Evolutionary conservation across 768 basidiomycete species (phyloP).

Genomic region (Trametopsis cervina): DNA sequence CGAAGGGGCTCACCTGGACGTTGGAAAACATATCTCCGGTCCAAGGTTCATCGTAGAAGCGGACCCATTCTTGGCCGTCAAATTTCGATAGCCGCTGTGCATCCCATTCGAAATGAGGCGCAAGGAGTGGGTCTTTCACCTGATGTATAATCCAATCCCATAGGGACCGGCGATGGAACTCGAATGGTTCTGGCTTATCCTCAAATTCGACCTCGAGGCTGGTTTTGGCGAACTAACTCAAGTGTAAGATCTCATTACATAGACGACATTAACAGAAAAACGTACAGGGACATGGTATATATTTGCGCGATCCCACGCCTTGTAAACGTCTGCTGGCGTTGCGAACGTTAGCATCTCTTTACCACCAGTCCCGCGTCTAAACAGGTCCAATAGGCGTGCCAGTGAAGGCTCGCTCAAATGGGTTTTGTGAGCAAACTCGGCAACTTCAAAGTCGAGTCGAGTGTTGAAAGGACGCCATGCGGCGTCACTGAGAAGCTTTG

Average conservation of each 20-base stretch:
- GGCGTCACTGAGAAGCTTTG: no score
- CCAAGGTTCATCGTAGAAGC: constrained; percentile 14
- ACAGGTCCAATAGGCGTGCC: constrained; percentile 5
- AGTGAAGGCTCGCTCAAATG: constrained; percentile 2
- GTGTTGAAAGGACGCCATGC: constrained; percentile 3
- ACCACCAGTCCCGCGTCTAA: not conserved
- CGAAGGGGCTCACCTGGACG: constrained; percentile 10
- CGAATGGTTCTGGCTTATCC: not conserved
- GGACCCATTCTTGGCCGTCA: constrained; percentile 6
- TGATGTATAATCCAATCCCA: constrained; percentile 12
- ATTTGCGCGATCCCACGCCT: constrained; percentile 2
- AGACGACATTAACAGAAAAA: not conserved
- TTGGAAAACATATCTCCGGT: constrained; percentile 11
- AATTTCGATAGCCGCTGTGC: constrained; percentile 5
- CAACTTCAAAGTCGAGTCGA: constrained; percentile 14
- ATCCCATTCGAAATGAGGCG: constrained; percentile 12
- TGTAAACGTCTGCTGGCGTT: constrained; percentile 3
- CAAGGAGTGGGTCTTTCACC: constrained; percentile 4
- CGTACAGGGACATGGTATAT: constrained; percentile 4
- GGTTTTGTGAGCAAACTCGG: constrained; percentile 1
- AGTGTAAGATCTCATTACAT: no score
- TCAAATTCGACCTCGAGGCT: constrained; percentile 2
- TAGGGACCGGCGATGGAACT: constrained; percentile 3
- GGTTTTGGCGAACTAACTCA: constrained; percentile 6
- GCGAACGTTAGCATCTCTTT: constrained; percentile 3